phyloP scores from a whole-genome alignment of 305 asterid species.

The Rubia peregrina region DNA sequence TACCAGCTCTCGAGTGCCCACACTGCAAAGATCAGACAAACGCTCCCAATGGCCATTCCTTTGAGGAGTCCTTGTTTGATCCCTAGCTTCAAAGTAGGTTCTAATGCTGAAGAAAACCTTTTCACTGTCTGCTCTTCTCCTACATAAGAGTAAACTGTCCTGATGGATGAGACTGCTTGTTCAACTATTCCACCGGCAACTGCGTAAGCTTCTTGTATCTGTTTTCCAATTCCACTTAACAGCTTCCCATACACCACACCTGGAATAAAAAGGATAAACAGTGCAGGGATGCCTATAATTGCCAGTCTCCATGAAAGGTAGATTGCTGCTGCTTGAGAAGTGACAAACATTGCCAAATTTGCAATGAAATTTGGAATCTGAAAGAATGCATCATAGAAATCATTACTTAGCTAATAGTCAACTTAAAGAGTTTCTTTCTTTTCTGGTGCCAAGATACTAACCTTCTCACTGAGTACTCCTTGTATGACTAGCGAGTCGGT shows the following conservation, averaged over 20 bases:
- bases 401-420: background rate
- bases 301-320: conserved; percentile 55
- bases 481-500: conserved; percentile 46
- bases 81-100: conserved; percentile 41
- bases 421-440: background rate
- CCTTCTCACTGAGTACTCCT: conserved; percentile 56
- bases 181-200: conserved; percentile 48
- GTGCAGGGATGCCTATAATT: conserved; percentile 44
- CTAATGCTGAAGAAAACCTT: conserved; percentile 36
- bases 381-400: conserved; percentile 12
- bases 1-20: conserved; percentile 60
- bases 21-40: conserved; percentile 44
- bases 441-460: background rate
- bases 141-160: conserved; percentile 50
- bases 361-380: conserved; percentile 55
- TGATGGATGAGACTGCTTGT: conserved; percentile 53
- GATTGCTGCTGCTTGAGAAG: conserved; percentile 35
- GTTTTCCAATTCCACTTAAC: conserved; percentile 29
- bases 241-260: conserved; percentile 42
- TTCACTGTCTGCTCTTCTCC: conserved; percentile 44
- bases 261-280: conserved; percentile 34
- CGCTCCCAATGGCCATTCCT: conserved; percentile 57
- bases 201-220: conserved; percentile 44
- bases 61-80: conserved; percentile 54
- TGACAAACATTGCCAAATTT: conserved; percentile 30